These are phyloP conservation scores for Echinosphaeria canescens DNA, from an alignment of 2,329 filamentous ascomycete species.

Conservation along the genomic window DNA sequence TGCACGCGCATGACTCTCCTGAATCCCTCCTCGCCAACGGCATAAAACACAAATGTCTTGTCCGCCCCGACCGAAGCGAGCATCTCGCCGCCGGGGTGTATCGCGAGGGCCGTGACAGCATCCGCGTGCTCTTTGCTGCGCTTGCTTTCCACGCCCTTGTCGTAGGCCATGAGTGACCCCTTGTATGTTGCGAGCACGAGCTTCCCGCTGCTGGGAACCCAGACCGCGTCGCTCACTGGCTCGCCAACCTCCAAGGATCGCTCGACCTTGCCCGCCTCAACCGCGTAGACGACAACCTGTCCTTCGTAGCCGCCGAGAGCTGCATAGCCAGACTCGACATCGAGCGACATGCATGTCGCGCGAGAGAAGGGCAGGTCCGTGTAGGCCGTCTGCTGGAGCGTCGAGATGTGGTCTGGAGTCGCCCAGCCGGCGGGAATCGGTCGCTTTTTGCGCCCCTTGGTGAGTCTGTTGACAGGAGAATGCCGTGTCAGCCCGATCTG, in stretches of 20 bases:
- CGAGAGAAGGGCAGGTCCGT: slow-evolving; percentile 23
- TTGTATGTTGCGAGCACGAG: slow-evolving; percentile 53
- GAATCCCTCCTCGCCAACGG: slow-evolving; percentile 44
- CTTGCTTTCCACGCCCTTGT: slow-evolving; percentile 45
- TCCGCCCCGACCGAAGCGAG: slow-evolving; percentile 76
- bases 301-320: slow-evolving; percentile 59
- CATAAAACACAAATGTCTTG: slow-evolving; percentile 85
- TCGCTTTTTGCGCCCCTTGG: slow-evolving; percentile 76
- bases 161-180: slow-evolving; percentile 62
- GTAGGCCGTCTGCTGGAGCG: slow-evolving; percentile 20
- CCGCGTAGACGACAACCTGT: slow-evolving; percentile 52
- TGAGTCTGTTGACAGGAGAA: slow-evolving; percentile 43
- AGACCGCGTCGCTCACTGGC: slow-evolving; percentile 42
- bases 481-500: not conserved
- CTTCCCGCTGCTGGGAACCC: slow-evolving; percentile 46
- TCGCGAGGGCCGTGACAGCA: slow-evolving; percentile 50
- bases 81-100: slow-evolving; percentile 68
- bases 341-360: slow-evolving; percentile 24
- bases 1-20: too few species aligned
- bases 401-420: slow-evolving; percentile 44
- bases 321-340: slow-evolving; percentile 45
- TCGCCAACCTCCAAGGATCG: slow-evolving; percentile 43
- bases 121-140: slow-evolving; percentile 69
- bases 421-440: slow-evolving; percentile 72
- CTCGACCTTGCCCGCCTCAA: slow-evolving; percentile 44